Evolutionary conservation across 495 filamentous ascomycete species (phyloP), one percentile per base, ranked within the genome.

Genomic region (Neurospora sp.): DNA sequence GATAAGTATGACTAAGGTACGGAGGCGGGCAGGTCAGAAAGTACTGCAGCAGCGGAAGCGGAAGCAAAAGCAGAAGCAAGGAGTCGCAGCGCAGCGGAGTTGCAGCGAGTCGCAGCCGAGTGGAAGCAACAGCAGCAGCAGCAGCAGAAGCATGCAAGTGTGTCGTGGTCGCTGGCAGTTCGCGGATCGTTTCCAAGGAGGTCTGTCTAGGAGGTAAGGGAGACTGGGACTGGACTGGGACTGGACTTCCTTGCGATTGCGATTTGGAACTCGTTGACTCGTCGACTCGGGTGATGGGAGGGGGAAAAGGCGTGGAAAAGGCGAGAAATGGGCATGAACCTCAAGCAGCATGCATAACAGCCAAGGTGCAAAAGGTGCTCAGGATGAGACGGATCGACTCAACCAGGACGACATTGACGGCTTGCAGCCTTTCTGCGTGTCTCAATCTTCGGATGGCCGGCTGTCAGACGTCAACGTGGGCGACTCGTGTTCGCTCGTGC

Each of bases 141-240:
- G 69, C 71, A 72, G 78, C 73, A 69, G 77, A 74, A 79, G 75
- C 75, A 79, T 80, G 79, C 78, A 80, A 69, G 72, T 72, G 74
- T 77, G 78, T 80, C 75, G 76, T 75, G 73, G 73, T 72, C 74
- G 71, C 72, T 69, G 71, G 43, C 19, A 66, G 54, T 45, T 59
- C 69, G 36, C 69, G 42, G 43, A 24, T 34, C 8, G 28, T 9
- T 39, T 24, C 39, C 39, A 34, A 31, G 31, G 71, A 45, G 43
- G 42, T 38, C 34, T 13, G 42, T 38, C 34, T 13, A 8, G 21
- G n/a, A 43, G 17, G 28, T 15, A 10, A 43, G 17, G 28, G 8
- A 69, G 69, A 45, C n/a, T 21, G 42, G 73, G 70, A 59, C 31
- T 69, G 48, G 45, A 42, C 42, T 62, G 48, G 71, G 21, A 31